Evolutionary conservation across 441 rosid genomes (phyloP).

Genomic region (Theobroma grandiflorum): DNA sequence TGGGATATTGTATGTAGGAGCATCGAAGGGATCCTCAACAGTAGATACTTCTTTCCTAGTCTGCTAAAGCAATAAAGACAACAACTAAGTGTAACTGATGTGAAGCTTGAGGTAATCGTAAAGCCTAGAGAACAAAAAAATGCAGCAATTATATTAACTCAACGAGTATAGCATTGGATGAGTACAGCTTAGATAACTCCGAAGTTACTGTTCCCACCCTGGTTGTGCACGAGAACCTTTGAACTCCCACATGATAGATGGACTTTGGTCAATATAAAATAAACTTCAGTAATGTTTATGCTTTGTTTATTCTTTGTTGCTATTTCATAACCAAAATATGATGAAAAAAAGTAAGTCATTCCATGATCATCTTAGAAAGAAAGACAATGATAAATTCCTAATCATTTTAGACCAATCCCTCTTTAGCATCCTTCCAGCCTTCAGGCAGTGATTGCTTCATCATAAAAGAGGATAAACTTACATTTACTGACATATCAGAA

Average conservation of each 20-base stretch:
- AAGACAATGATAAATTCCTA: neutral
- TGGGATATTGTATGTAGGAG: constrained; percentile 94
- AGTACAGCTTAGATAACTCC: neutral
- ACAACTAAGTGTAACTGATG: neutral
- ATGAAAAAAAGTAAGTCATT: neutral
- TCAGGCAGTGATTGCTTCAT: neutral
- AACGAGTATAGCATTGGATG: constrained; percentile 12
- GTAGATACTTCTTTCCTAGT: constrained; percentile 78
- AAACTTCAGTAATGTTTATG: neutral
- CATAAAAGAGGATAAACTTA: neutral
- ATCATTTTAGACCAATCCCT: neutral
- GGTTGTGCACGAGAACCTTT: neutral
- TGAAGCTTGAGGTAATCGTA: constrained; percentile 15
- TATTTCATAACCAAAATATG: neutral
- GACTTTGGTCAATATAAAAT: neutral
- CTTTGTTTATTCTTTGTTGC: neutral
- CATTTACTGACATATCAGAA: neutral
- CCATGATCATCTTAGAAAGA: neutral
- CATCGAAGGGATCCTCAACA: constrained; percentile 94
- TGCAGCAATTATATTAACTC: neutral
- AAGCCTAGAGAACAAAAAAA: neutral
- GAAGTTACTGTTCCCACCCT: neutral
- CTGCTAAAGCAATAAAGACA: constrained; percentile 47
- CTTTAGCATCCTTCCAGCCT: neutral
- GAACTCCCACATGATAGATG: neutral